Evolutionary conservation across 148 eudicot species (phyloP), one percentile per base, ranked within the genome.

Genomic region (Diospyros lotus): DNA sequence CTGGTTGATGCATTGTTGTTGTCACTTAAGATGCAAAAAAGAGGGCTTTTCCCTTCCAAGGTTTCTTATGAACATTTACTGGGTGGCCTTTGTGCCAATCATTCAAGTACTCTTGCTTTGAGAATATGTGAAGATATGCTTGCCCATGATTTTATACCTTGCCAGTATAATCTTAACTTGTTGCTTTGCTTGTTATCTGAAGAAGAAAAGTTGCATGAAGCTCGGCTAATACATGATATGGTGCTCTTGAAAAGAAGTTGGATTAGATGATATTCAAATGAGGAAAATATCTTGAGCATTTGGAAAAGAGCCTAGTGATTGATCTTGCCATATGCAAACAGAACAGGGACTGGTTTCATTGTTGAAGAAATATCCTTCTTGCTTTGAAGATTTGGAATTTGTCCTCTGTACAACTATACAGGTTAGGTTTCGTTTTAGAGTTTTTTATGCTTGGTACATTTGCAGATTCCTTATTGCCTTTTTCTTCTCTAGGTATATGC

Each of bases 91-190:
- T 85, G 86, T 80, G 73, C 56, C 60, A 11, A 17, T 69, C 68
- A 54, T 44, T 69, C 48, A 54, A 78, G 67, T 68, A 60, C 7
- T 59, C 43, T 75, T 75, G 88, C 84, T 17, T 48, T 82, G 64
- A 77, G 65, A 58, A 69, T 80, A 51, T 80, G 64, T 65, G 82
- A 82, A 59, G 88, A 85, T 48, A 85, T 85, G 88, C 42, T 80
- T 52, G 61, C 76, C 42, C 74, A 61, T 68, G 68, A 69, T 64
- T 78, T 66, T 70, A 15, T 68, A 60, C 88, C 88, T 44, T 72
- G 82, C 55, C 73, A 61, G 46, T 69, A 68, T 28, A 80, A 82
- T 48, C 68, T 59, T 66, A 69, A 72, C 2, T 68, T 68, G 68
- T 71, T 85, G 77, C 45, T 68, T 69, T 53, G 71, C 60, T 72